Percentiles rank a stretch among this genome's conserved stretches.
phyloP scores from a whole-genome alignment of 2,329 filamentous ascomycete genomes.

The Anthostomella pinea region DNA sequence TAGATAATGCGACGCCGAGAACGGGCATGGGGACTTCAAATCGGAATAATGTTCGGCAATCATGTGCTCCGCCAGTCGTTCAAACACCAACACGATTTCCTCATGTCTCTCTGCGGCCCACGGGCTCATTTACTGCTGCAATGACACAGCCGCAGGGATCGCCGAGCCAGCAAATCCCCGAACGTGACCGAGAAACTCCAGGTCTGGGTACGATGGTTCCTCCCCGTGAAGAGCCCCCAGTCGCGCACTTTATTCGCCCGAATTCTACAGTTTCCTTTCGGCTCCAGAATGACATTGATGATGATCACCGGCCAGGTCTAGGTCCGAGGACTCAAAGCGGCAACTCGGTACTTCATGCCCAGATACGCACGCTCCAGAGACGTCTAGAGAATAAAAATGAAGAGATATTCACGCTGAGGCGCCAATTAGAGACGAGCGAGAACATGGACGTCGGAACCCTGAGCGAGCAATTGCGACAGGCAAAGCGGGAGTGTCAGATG shows the following conservation, averaged over 20 bases:
- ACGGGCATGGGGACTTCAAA: too few relatives aligned
- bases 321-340: conserved; percentile 26
- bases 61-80: neutral
- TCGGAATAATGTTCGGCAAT: conserved; percentile 2
- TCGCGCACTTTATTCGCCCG: conserved; percentile 38
- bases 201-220: conserved; percentile 39
- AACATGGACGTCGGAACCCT: conserved; percentile 44
- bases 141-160: conserved; percentile 18
- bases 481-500: conserved; percentile 40
- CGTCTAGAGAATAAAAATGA: conserved; percentile 46
- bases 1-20: too few relatives aligned
- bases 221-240: conserved; percentile 35
- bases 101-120: conserved; percentile 15
- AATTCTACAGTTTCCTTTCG: conserved; percentile 22
- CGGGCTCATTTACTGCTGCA: conserved; percentile 11
- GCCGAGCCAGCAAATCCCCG: conserved; percentile 11
- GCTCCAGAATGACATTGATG: neutral
- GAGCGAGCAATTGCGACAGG: conserved; percentile 45
- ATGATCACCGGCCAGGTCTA: too few relatives aligned
- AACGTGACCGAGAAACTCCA: conserved; percentile 20
- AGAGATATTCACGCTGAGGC: conserved; percentile 43
- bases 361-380: conserved; percentile 48
- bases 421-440: conserved; percentile 44
- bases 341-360: conserved; percentile 41
- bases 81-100: conserved; percentile 14